These are phyloP conservation scores for Trichoderma koningii DNA, from an alignment of 2,329 filamentous ascomycete species.

Conservation along the genomic window DNA sequence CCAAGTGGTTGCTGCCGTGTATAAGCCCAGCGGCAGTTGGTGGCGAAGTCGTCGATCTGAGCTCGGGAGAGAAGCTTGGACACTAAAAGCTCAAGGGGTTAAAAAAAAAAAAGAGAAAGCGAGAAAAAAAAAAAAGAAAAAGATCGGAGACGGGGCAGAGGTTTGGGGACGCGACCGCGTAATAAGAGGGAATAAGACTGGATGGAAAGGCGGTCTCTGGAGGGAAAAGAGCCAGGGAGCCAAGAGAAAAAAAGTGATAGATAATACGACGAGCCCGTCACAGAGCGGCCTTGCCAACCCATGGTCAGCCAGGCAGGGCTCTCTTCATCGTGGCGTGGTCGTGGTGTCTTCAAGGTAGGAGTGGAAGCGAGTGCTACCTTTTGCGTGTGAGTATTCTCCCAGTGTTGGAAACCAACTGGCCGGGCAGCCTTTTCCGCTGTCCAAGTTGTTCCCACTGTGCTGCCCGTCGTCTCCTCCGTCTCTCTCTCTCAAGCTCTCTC, in stretches of 20 bases:
- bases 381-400: too few relatives aligned
- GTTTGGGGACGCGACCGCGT: neutral
- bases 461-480: too few relatives aligned
- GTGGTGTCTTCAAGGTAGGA: too few relatives aligned
- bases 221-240: neutral
- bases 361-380: too few relatives aligned
- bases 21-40: neutral
- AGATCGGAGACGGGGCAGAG: constrained; percentile 5
- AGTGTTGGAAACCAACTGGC: too few relatives aligned
- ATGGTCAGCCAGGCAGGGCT: too few relatives aligned
- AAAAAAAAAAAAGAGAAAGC: constrained; percentile 1
- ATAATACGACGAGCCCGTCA: neutral
- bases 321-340: too few relatives aligned
- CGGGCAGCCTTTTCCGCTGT: too few relatives aligned
- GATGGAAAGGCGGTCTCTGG: neutral
- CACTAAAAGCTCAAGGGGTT: neutral
- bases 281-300: neutral
- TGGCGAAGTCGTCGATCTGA: constrained; percentile 10
- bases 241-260: neutral
- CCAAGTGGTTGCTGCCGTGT: too few relatives aligned
- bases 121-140: neutral
- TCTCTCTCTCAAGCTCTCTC: too few relatives aligned
- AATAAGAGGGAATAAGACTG: neutral
- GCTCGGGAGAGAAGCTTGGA: neutral
- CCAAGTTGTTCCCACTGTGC: too few relatives aligned